Percentiles rank a stretch among this genome's conserved stretches.
These are phyloP conservation scores for Cryptococcus sp. DNA, from an alignment of 1,284 basidiomycete genomes.

Conservation along the genomic window DNA sequence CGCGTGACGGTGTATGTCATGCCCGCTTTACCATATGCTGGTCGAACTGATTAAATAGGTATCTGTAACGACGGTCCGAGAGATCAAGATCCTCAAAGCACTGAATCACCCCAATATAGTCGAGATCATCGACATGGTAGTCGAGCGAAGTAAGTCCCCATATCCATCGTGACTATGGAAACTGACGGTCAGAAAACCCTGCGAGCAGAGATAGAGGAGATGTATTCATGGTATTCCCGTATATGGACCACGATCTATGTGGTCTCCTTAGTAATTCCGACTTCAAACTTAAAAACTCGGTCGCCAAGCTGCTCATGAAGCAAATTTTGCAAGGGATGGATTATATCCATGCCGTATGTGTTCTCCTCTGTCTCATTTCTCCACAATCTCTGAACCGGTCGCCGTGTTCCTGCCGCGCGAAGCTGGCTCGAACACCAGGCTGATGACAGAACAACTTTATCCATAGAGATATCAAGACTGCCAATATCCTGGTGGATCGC, in stretches of 20 bases:
- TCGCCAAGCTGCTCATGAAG: constrained; percentile 94
- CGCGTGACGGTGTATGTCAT: constrained; percentile 76
- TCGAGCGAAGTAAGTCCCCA: constrained; percentile 44
- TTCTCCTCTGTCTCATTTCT: not conserved
- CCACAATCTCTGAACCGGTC: too few relatives aligned
- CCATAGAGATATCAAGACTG: constrained; percentile 98
- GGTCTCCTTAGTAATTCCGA: constrained; percentile 87
- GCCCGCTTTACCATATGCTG: not conserved
- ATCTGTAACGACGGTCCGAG: constrained; percentile 92
- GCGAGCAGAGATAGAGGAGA: constrained; percentile 50
- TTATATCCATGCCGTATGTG: constrained; percentile 81
- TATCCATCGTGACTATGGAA: not conserved
- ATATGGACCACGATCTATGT: constrained; percentile 98
- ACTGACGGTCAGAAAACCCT: constrained; percentile 17
- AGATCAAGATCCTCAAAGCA: constrained; percentile 94
- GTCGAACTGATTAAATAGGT: constrained; percentile 35
- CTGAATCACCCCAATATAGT: constrained; percentile 82
- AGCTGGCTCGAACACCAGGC: not conserved
- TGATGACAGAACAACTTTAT: constrained; percentile 76
- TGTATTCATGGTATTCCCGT: constrained; percentile 95
- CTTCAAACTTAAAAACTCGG: constrained; percentile 70
- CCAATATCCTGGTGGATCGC: constrained; percentile 92
- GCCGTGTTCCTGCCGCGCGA: not conserved
- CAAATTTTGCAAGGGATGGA: constrained; percentile 91
- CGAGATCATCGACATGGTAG: constrained; percentile 86